Percentiles rank a stretch among this genome's conserved stretches.
Evolutionary conservation across 176 grass and related monocot species (phyloP).

Genomic region (Rhynchospora tenuis): DNA sequence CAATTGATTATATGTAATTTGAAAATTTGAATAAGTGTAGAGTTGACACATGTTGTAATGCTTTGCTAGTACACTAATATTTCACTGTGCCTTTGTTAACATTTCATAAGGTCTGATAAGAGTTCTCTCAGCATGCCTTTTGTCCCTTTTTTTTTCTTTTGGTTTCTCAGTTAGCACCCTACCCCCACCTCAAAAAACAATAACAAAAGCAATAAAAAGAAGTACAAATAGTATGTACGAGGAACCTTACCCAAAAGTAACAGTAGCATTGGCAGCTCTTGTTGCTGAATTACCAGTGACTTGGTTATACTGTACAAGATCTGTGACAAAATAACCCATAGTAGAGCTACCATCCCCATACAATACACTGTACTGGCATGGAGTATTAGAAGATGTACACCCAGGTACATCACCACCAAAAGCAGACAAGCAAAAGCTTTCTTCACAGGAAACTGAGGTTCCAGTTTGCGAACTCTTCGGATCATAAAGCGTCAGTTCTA

Average conservation of each 20-base stretch:
- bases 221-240: background rate
- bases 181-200: background rate
- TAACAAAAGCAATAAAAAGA: background rate
- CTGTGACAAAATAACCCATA: constrained; percentile 58
- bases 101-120: background rate
- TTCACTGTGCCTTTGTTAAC: background rate
- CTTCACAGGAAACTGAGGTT: constrained; percentile 41
- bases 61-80: background rate
- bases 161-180: background rate
- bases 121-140: background rate
- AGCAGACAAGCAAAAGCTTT: constrained; percentile 46
- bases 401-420: constrained; percentile 20
- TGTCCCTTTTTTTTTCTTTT: background rate
- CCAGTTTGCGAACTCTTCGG: constrained; percentile 49
- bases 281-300: constrained; percentile 58
- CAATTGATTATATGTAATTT: background rate
- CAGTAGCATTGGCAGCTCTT: constrained; percentile 45
- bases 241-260: constrained; percentile 72
- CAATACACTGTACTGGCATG: constrained; percentile 57
- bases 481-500: constrained; percentile 83
- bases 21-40: background rate
- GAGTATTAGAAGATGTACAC: constrained; percentile 20
- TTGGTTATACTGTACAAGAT: constrained; percentile 63
- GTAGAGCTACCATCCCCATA: constrained; percentile 93
- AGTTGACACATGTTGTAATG: background rate